Base-by-base conservation (phyloP, 1,284 basidiomycete genomes). In the Inonotus obliquus region DNA sequence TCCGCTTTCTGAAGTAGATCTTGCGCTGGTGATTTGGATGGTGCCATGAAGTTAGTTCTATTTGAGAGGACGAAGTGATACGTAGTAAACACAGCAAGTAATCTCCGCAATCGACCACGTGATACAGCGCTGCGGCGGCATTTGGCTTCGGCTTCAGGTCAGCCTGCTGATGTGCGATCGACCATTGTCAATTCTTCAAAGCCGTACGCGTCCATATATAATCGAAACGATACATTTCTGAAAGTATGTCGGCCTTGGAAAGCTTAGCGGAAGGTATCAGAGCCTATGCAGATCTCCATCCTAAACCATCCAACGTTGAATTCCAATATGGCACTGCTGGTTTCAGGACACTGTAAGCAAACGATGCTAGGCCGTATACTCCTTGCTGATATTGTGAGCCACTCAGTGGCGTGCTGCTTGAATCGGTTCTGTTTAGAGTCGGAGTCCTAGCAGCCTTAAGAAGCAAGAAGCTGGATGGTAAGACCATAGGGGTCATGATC, bases 401-500 rank as follows among this genome's bases (percentile, higher is more conserved):
- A n/a, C 1, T 67, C 64, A 96, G 94, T 61, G 95, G 87, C 38
- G 81, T 76, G 68, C 80, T 83, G 41, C 84, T 99, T n/a, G 94
- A 96, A 68, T 92, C 91, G 35, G 95, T 96, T 39, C 81, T 98
- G 66, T 98, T 97, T 78, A 85, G 95, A 66, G 91, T 97, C 10
- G 97, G 94, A 6, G 78, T 99, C 44, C 81, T 99, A 23, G 96
- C 96, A 49, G 92, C 85, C 3, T 80, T 99, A 47, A 80, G 97
- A 63, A 97, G 94, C 76, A 96, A 92, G 77, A 89, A 86, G 66
- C 79, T 96, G 39, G 88, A 90, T 71, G 96, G 97, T 53, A 91
- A 90, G 72, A 90, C 88, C 38, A 91, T 99, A 69, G 97, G 97
- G 35, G 91, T 99, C 23, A 99, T 99, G 97, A 90, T 99, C 70